Percentiles rank a stretch among this genome's conserved stretches.
These are phyloP conservation scores for Cladosporium austrohemisphaericum DNA, from an alignment of 2,329 filamentous ascomycete genomes.

Conservation along the genomic window DNA sequence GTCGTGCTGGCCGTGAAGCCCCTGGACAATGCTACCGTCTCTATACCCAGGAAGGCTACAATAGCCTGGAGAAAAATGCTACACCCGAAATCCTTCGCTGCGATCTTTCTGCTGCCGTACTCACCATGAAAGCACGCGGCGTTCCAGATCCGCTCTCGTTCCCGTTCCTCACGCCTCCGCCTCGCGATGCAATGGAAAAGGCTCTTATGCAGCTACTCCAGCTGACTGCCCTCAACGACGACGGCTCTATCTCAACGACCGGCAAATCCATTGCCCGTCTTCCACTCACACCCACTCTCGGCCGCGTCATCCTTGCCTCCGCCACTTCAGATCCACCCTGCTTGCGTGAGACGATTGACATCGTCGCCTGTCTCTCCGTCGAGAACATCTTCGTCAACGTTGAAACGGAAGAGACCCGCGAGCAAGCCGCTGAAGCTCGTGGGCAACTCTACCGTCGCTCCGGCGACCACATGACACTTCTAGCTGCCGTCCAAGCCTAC, in stretches of 20 bases:
- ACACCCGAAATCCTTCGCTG: constrained; percentile 86
- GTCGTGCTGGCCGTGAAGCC: constrained; percentile 88
- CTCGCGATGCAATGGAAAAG: constrained; percentile 72
- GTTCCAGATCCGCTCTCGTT: constrained; percentile 78
- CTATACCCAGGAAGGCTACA: constrained; percentile 77
- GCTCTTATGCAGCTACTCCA: constrained; percentile 76
- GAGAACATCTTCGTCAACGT: constrained; percentile 61
- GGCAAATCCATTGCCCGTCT: constrained; percentile 77
- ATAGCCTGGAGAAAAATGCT: constrained; percentile 66
- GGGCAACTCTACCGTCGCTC: constrained; percentile 56
- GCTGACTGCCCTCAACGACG: constrained; percentile 69
- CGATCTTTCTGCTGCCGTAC: constrained; percentile 77
- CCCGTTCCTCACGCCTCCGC: constrained; percentile 78
- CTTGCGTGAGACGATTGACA: constrained; percentile 78
- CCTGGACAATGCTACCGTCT: constrained; percentile 85
- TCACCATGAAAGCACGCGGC: constrained; percentile 91
- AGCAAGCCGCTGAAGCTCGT: constrained; percentile 54
- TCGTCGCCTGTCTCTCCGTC: constrained; percentile 65
- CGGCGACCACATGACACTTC: constrained; percentile 61
- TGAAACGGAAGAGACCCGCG: constrained; percentile 57
- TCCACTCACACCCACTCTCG: constrained; percentile 76
- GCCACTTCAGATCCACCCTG: constrained; percentile 67
- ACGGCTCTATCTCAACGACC: constrained; percentile 67
- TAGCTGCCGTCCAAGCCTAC: constrained; percentile 59
- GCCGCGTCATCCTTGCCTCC: constrained; percentile 77